phyloP scores from a whole-genome alignment of 192 early-diverging fungal species.

The Kappamyces sp. region DNA sequence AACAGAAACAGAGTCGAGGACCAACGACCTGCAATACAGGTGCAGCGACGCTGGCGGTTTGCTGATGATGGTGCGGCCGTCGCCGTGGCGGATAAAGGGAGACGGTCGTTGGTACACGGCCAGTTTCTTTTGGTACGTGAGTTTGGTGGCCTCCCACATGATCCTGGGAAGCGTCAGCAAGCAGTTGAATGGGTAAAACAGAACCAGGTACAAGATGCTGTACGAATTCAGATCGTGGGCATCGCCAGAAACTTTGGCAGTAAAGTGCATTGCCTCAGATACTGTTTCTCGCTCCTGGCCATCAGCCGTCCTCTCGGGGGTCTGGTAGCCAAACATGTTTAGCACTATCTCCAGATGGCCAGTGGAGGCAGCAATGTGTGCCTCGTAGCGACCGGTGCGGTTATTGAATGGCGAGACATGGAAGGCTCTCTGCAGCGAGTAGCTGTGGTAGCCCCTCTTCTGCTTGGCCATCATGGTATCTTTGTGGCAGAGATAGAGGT shows the following conservation, averaged over 20 bases:
- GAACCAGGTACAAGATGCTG: slow-evolving; percentile 21
- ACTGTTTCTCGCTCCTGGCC: neutral
- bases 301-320: slow-evolving; percentile 8
- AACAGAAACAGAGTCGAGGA: neutral
- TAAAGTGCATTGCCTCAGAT: slow-evolving; percentile 26
- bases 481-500: slow-evolving; percentile 42
- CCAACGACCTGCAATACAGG: neutral
- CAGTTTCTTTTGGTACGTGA: slow-evolving; percentile 39
- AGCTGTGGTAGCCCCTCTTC: slow-evolving; percentile 23
- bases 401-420: slow-evolving; percentile 47
- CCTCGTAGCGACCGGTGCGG: slow-evolving; percentile 37
- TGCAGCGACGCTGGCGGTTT: neutral
- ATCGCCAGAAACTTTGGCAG: slow-evolving; percentile 23
- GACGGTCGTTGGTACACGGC: slow-evolving; percentile 44
- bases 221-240: slow-evolving; percentile 13
- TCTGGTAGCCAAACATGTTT: slow-evolving; percentile 28
- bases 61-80: neutral
- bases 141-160: slow-evolving; percentile 39
- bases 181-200: slow-evolving; percentile 36
- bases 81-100: slow-evolving; percentile 10
- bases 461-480: slow-evolving; percentile 7
- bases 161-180: slow-evolving; percentile 55
- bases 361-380: slow-evolving; percentile 18
- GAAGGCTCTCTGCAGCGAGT: slow-evolving; percentile 30
- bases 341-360: slow-evolving; percentile 27